Base-by-base conservation (phyloP, 169 alveolate genomes). In the Cryptosporidium tyzzeri region DNA sequence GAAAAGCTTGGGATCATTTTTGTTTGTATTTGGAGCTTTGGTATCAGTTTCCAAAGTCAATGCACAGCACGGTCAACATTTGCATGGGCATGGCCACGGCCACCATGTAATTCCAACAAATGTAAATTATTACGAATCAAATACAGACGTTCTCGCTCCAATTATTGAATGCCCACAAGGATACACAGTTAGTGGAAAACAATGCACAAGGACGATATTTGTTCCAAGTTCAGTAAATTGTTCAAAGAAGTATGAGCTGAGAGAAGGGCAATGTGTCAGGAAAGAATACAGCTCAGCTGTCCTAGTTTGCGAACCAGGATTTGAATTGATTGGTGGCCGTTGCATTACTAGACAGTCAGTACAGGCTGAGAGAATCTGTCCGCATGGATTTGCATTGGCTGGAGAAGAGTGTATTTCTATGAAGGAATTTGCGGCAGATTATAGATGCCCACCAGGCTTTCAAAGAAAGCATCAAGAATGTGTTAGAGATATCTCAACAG, bases 401-500 rank as follows among this genome's bases (percentile, higher is more conserved):
- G 89, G 89, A 44, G 89, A 80, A 7, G 89, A 80, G 67, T 80
- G 89, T 65, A 65, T 80, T 61, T 62, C 89, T 31, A 80, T 80
- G 89, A 80, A 80, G 48, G 89, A 80, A 33, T 80, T 80, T 65
- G 23, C 89, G 23, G 89, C 89, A 26, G 89, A 80, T 33, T 80
- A 80, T 33, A 37, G 89, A 48, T 80, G 89, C 68, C 89, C 89
- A 35, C 89, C 89, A n/a, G 89, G 89, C 3, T 80, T 80, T 31
- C 89, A 80, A 33, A 80, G 89, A 12, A 80, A 80, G 23, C 89
- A 80, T 44, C 89, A 80, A 41, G 89, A 80, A 51, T 80, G 89
- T 65, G 89, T 80, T 44, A 59, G 89, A 48, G 89, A 80, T 48
- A 80, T 80, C 9, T 41, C 74, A 16, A 80, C 89, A 61, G 89